A percentile compares a stretch with the other conserved stretches of the same genome.
Conservation (phyloP, 2,329 filamentous ascomycete species). For the Diaporthe longicolla region DNA sequence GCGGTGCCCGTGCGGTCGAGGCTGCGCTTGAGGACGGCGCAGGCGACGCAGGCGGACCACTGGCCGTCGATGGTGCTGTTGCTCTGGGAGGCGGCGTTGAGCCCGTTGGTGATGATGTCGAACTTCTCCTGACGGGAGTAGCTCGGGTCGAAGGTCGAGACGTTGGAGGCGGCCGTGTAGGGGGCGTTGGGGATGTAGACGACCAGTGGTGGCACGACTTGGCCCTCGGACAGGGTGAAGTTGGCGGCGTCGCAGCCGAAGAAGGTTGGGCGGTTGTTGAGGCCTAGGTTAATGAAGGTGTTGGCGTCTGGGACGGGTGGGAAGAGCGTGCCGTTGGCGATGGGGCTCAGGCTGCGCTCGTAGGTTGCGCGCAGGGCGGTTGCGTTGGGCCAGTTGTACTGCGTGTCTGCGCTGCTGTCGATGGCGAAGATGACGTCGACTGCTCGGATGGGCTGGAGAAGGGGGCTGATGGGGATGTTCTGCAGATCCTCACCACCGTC, state of each 20-base stretch:
- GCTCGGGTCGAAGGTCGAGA: slow-evolving; percentile 79
- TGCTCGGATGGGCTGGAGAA: slow-evolving; percentile 63
- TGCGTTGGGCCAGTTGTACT: slow-evolving; percentile 72
- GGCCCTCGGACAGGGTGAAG: slow-evolving; percentile 46
- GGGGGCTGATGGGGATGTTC: slow-evolving; percentile 66
- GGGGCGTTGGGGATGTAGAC: slow-evolving; percentile 88
- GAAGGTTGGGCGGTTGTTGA: slow-evolving; percentile 73
- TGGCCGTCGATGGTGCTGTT: slow-evolving; percentile 81
- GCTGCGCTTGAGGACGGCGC: slow-evolving; percentile 85
- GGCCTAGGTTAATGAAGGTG: slow-evolving; percentile 69
- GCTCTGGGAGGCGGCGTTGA: slow-evolving; percentile 84
- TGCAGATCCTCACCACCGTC: slow-evolving; percentile 66
- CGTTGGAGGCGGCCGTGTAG: slow-evolving; percentile 82
- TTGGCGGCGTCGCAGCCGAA: slow-evolving; percentile 69
- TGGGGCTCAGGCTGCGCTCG: slow-evolving; percentile 61
- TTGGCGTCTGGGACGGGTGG: slow-evolving; percentile 68
- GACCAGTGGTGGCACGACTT: slow-evolving; percentile 49
- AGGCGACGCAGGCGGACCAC: slow-evolving; percentile 90
- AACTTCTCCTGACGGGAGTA: slow-evolving; percentile 79
- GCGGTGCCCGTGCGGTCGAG: slow-evolving; percentile 77
- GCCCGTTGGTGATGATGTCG: slow-evolving; percentile 88
- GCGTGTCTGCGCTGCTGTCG: slow-evolving; percentile 75
- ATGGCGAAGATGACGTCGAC: slow-evolving; percentile 76
- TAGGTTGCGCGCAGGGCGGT: slow-evolving; percentile 71
- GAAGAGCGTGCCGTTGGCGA: slow-evolving; percentile 69